These are phyloP conservation scores for Pilaira anomala DNA, from an alignment of 192 early-diverging fungal genomes.

Conservation along the genomic window DNA sequence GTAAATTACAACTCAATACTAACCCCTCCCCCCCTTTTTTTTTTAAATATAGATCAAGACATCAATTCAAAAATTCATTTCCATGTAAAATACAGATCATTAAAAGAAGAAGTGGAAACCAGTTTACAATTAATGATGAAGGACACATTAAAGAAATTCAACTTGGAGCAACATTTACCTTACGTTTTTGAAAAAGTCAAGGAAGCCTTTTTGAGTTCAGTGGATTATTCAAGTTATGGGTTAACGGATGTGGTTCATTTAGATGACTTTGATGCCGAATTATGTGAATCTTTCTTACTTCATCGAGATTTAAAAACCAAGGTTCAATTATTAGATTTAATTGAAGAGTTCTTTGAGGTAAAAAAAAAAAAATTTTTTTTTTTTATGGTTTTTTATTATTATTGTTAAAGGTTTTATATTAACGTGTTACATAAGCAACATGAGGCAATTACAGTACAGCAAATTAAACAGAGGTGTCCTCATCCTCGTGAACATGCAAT, in stretches of 20 bases:
- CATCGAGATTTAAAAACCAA: constrained; percentile 51
- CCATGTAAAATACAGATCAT: constrained; percentile 44
- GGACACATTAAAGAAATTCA: constrained; percentile 37
- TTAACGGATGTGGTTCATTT: constrained; percentile 54
- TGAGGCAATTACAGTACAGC: constrained; percentile 44
- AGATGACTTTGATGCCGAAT: constrained; percentile 47
- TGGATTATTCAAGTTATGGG: constrained; percentile 62
- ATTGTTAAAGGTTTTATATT: too few species aligned
- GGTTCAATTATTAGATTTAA: constrained; percentile 44
- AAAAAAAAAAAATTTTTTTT: background rate
- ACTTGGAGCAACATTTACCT: constrained; percentile 46
- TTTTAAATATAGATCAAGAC: constrained; percentile 8
- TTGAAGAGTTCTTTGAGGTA: constrained; percentile 57
- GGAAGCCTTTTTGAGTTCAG: constrained; percentile 43
- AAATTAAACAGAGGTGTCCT: constrained; percentile 25
- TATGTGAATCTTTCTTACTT: constrained; percentile 45
- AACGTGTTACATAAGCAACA: constrained; percentile 29
- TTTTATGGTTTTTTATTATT: background rate
- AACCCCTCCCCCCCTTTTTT: too few species aligned
- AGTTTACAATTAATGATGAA: constrained; percentile 41
- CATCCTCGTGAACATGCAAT: constrained; percentile 19
- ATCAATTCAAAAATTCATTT: constrained; percentile 46
- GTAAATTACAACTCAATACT: background rate
- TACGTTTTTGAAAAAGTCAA: constrained; percentile 46
- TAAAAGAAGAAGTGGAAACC: constrained; percentile 54